These are phyloP conservation scores for Candida ovalis DNA, from an alignment of 805 yeast species.

Conservation along the genomic window DNA sequence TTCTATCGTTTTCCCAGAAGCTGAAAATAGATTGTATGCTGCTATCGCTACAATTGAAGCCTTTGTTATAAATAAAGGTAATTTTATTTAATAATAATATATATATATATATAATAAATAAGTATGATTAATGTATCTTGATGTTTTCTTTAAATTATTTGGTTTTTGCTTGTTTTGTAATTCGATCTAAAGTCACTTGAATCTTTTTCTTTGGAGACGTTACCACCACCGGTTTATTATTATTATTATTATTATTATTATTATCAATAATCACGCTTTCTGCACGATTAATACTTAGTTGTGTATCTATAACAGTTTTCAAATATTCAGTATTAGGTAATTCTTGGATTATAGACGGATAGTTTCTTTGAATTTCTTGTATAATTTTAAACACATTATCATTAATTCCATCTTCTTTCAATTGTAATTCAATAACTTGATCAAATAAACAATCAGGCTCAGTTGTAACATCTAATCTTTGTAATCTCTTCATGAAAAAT, in stretches of 20 bases:
- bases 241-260: not conserved
- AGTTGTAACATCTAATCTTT: conserved; percentile 41
- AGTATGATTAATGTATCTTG: not conserved
- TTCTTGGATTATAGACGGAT: not conserved
- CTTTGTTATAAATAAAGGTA: conserved; percentile 81
- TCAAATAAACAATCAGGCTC: conserved; percentile 65
- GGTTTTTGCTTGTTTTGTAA: not conserved
- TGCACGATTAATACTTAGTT: not conserved
- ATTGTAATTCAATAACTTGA: conserved; percentile 49
- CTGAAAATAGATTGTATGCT: conserved; percentile 93
- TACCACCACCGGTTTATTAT: not conserved
- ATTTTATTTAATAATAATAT: conserved; percentile 26
- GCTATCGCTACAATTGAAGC: conserved; percentile 93
- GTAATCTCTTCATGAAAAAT: conserved; percentile 65
- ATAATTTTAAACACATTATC: not conserved
- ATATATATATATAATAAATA: not conserved
- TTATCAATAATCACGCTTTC: not conserved
- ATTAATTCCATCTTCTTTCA: conserved; percentile 14
- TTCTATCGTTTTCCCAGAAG: conserved; percentile 90
- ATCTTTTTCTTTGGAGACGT: not conserved
- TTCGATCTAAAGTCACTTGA: not conserved
- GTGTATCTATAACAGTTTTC: not conserved
- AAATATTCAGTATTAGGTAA: not conserved
- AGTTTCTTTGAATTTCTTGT: not conserved
- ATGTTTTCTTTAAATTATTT: not conserved